A percentile compares a stretch with the other conserved stretches of the same genome.
Conservation (phyloP, 2,329 filamentous ascomycete species). For the Emergomyces africanus region DNA sequence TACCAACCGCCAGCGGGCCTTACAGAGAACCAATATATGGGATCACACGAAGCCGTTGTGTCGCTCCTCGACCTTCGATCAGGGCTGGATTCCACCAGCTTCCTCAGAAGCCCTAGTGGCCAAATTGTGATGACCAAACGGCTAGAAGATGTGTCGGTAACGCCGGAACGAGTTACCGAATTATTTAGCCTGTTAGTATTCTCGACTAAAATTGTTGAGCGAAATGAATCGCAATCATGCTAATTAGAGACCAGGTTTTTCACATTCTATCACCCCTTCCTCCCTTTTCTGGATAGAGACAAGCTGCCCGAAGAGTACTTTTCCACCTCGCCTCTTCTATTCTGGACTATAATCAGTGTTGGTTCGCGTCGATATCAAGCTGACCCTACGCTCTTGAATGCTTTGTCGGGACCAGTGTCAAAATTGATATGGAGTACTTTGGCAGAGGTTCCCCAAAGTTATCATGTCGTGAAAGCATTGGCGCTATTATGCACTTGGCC, state of each 20-base stretch:
- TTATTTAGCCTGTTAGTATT: slow-evolving; percentile 33
- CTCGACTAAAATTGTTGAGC: not conserved
- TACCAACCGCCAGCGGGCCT: slow-evolving; percentile 16
- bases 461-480: slow-evolving; percentile 52
- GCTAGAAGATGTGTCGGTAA: slow-evolving; percentile 38
- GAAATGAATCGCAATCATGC: not conserved
- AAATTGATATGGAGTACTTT: slow-evolving; percentile 50
- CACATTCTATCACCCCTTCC: slow-evolving; percentile 49
- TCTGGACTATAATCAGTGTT: slow-evolving; percentile 54
- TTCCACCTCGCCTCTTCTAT: slow-evolving; percentile 48
- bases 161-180: slow-evolving; percentile 31
- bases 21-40: slow-evolving; percentile 31
- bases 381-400: slow-evolving; percentile 43
- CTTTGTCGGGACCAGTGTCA: slow-evolving; percentile 39
- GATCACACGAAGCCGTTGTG: slow-evolving; percentile 38
- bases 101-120: slow-evolving; percentile 37
- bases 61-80: slow-evolving; percentile 38
- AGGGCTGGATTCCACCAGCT: slow-evolving; percentile 30
- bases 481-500: slow-evolving; percentile 54
- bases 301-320: slow-evolving; percentile 45
- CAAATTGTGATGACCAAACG: slow-evolving; percentile 33
- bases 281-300: slow-evolving; percentile 48
- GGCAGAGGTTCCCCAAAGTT: slow-evolving; percentile 48
- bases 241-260: slow-evolving; percentile 41
- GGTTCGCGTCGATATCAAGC: slow-evolving; percentile 47